Conservation (phyloP, 177 flowering plant genomes). For the Vitis hybrid region DNA sequence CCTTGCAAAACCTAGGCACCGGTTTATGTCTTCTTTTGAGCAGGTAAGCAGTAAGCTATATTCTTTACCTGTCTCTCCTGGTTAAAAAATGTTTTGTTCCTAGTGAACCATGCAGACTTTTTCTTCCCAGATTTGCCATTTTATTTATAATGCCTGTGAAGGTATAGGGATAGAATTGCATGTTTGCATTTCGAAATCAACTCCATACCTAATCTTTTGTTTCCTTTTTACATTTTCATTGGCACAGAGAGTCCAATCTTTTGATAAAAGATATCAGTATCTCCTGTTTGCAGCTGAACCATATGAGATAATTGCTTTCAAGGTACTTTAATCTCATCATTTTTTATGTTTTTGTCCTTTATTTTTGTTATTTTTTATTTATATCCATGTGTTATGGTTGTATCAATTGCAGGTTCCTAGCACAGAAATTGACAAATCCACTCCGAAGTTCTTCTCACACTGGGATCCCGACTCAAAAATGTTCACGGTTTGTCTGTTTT, state of each 20-base stretch:
- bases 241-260: slow-evolving; percentile 69
- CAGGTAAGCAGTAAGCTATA: slow-evolving; percentile 59
- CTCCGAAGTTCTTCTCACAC: slow-evolving; percentile 95
- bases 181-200: not conserved
- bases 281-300: slow-evolving; percentile 99
- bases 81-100: too few relatives aligned
- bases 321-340: slow-evolving; percentile 41
- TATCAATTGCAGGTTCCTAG: slow-evolving; percentile 78
- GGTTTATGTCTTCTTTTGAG: slow-evolving; percentile 98
- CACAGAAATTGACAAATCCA: slow-evolving; percentile 94
- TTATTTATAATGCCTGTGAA: not conserved
- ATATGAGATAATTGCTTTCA: slow-evolving; percentile 90
- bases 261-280: slow-evolving; percentile 84
- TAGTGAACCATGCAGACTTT: too few relatives aligned
- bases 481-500: slow-evolving; percentile 71
- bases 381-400: not conserved
- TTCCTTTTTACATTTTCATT: slow-evolving; percentile 2
- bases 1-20: slow-evolving; percentile 80
- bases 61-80: not conserved
- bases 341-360: not conserved
- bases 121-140: too few relatives aligned
- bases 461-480: slow-evolving; percentile 99
- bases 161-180: not conserved
- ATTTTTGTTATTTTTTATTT: not conserved
- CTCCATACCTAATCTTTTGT: not conserved